Evolutionary conservation across 2,329 filamentous ascomycete genomes (phyloP).

Genomic region (Xylariaceae sp.): DNA sequence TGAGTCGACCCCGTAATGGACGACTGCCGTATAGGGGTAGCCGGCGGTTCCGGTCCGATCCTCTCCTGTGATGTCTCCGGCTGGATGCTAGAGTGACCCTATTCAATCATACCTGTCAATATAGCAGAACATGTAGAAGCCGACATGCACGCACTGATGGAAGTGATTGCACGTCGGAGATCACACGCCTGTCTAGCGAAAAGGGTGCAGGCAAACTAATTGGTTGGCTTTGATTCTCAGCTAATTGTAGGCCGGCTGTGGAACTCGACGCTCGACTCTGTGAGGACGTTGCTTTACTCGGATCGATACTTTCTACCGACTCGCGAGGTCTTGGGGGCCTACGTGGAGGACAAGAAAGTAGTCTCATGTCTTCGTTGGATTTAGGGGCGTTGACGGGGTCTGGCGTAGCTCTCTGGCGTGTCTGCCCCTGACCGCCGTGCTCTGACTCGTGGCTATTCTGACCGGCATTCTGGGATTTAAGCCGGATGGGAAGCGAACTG

Average conservation of each 20-base stretch:
- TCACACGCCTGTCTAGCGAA: constrained; percentile 24
- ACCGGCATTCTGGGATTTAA: constrained; percentile 6
- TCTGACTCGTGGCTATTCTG: constrained; percentile 15
- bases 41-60: constrained; percentile 18
- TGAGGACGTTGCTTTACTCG: constrained; percentile 17
- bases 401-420: constrained; percentile 5
- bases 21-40: constrained; percentile 26
- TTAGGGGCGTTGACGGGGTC: constrained; percentile 11
- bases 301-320: constrained; percentile 16
- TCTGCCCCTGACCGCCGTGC: constrained; percentile 10
- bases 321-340: constrained; percentile 14
- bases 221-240: constrained; percentile 16
- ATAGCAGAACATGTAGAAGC: neutral
- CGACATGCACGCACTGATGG: constrained; percentile 26
- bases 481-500: constrained; percentile 18
- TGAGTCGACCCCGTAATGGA: constrained; percentile 14
- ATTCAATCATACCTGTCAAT: constrained; percentile 7
- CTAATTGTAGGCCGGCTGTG: constrained; percentile 12
- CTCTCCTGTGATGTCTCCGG: constrained; percentile 8
- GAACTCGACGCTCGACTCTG: constrained; percentile 20
- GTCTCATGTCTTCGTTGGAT: constrained; percentile 15
- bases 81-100: constrained; percentile 15
- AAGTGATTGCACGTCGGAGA: constrained; percentile 28
- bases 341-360: constrained; percentile 17
- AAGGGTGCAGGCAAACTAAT: constrained; percentile 30